Evolutionary conservation across 2,329 filamentous ascomycete genomes (phyloP).

Genomic region (Trichophyton verrucosum): DNA sequence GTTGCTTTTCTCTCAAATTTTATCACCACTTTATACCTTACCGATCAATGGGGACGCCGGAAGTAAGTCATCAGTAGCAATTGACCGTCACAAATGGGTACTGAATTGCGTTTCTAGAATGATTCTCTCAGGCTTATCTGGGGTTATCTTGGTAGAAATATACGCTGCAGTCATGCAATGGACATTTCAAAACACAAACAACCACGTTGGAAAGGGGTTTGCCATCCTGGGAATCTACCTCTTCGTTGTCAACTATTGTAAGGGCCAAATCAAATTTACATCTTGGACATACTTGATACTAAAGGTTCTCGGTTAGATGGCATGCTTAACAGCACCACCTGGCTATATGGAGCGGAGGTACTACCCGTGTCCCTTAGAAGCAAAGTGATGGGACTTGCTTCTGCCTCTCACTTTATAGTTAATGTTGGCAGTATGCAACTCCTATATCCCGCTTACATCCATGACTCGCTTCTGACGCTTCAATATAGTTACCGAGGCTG

Average conservation of each 20-base stretch:
- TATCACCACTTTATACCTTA: constrained; percentile 41
- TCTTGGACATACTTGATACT: background rate
- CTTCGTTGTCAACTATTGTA: constrained; percentile 45
- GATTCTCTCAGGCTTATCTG: constrained; percentile 42
- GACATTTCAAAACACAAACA: constrained; percentile 44
- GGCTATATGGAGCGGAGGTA: constrained; percentile 46
- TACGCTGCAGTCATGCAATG: constrained; percentile 49
- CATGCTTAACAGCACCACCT: constrained; percentile 44
- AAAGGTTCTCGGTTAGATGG: constrained; percentile 25
- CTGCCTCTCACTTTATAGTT: constrained; percentile 43
- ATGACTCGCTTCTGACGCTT: background rate
- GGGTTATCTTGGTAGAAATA: constrained; percentile 45
- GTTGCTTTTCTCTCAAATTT: constrained; percentile 40
- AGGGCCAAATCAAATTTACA: constrained; percentile 14
- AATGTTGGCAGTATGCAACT: constrained; percentile 36
- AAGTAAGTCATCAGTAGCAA: constrained; percentile 26
- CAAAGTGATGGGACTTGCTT: constrained; percentile 45
- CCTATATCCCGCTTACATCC: background rate
- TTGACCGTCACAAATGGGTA: background rate
- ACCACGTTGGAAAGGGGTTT: constrained; percentile 46
- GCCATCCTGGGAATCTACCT: constrained; percentile 48
- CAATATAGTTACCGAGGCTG: constrained; percentile 38
- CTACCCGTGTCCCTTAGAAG: constrained; percentile 42
- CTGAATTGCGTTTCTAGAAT: constrained; percentile 30
- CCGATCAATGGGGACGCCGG: constrained; percentile 47